Evolutionary conservation across 2,329 filamentous ascomycete species (phyloP), one percentile per base, ranked within the genome.

Genomic region (Hymenoscyphus infarciens): DNA sequence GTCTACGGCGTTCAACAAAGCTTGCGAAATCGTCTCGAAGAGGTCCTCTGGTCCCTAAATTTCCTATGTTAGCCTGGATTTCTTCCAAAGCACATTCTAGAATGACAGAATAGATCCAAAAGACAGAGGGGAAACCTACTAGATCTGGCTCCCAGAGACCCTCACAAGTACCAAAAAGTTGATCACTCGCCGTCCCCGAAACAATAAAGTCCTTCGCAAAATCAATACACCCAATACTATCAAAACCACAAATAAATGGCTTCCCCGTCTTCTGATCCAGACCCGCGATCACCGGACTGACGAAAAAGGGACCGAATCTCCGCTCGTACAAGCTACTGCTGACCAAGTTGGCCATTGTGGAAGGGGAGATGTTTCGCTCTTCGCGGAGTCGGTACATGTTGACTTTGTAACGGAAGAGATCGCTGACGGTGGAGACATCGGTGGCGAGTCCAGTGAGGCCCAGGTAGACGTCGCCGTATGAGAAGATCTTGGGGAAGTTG

Each of bases 401-500:
- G 78, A 96, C 92, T 85, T 99, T 99, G 87, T 97, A 98, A 75
- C 95, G 92, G 86, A 99, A 96, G 70, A 98, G 89, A 80, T 99
- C 94, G 73, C 89, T 90, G 71, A 99, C 94, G 71, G 94, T 98
- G 68, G 86, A 86, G 68, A 99, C 92, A 77, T 99, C 95, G 72
- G 95, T 99, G 65, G 95, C 95, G 59, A 99, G 90, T 61, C 95
- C 95, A 4, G 95, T 98, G 65, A 99, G 87, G 62, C 95, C 95
- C 39, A 99, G 90, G 80, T 96, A 97, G 73, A 95, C 91, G 75
- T 94, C 91, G 74, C 92, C 92, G 84, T 96, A 98, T 78, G 89
- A 87, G 87, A 98, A 98, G 83, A 99, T 91, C 84, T 99, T 99
- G 82, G 95, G 95, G 84, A 98, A 98, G 88, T 98, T 95, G 88